A percentile compares a stretch with the other conserved stretches of the same genome.
phyloP scores from a whole-genome alignment of 345 rosid genomes.

The Citrus sinensis region DVS_A1.0 CM039163.1:50103501-50104000 shows the following conservation, averaged over 20 bases:
- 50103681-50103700: not conserved
- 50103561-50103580: not conserved
- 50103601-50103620: not conserved
- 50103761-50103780: not conserved
- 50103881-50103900: slow-evolving; percentile 81
- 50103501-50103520: not conserved
- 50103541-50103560: not conserved
- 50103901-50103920: slow-evolving; percentile 88
- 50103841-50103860: slow-evolving; percentile 35
- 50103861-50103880: slow-evolving; percentile 31
- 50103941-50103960: slow-evolving; percentile 65
- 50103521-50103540: not conserved
- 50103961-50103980: slow-evolving; percentile 75
- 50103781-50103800: not conserved
- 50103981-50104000: slow-evolving; percentile 62
- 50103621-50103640: not conserved
- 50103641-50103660: not conserved
- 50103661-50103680: not conserved
- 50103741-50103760: not conserved
- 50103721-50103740: not conserved
- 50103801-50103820: slow-evolving; percentile 18
- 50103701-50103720: not conserved
- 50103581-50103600: not conserved
- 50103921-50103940: slow-evolving; percentile 73
- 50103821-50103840: slow-evolving; percentile 22